Evolutionary conservation across 2,329 filamentous ascomycete genomes (phyloP).

Genomic region (Ceratocystis colombiana): DNA sequence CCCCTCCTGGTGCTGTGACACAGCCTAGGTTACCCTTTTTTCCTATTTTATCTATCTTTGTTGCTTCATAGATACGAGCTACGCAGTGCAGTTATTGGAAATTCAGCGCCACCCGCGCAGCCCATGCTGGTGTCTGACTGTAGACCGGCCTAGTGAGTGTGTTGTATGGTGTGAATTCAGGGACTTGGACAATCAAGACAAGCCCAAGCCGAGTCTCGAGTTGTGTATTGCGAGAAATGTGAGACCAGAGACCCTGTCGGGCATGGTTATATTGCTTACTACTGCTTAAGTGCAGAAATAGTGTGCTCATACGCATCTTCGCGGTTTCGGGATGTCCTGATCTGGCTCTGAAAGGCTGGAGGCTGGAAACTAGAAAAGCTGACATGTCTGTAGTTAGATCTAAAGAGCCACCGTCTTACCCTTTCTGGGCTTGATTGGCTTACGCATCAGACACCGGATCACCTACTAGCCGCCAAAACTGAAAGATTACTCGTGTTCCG

Average conservation of each 20-base stretch:
- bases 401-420: neutral
- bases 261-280: neutral
- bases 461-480: neutral
- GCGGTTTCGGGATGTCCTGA: neutral
- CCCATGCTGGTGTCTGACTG: neutral
- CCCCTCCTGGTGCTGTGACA: neutral
- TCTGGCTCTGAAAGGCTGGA: neutral
- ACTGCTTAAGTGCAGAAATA: neutral
- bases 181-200: slow-evolving; percentile 5
- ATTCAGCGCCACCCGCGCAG: neutral
- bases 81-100: neutral
- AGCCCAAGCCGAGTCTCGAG: neutral
- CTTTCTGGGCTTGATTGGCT: neutral
- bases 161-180: neutral
- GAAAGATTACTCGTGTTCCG: neutral
- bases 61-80: slow-evolving; percentile 7
- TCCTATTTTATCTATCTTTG: neutral
- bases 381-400: neutral
- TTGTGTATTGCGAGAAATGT: neutral
- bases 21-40: neutral
- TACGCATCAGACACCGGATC: neutral
- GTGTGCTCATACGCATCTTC: neutral
- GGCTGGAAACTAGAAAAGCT: neutral
- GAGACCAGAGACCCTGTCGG: slow-evolving; percentile 6
- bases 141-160: no score